Evolutionary conservation across 2,329 filamentous ascomycete species (phyloP).

Genomic region (Aureobasidium mangrovei): DNA sequence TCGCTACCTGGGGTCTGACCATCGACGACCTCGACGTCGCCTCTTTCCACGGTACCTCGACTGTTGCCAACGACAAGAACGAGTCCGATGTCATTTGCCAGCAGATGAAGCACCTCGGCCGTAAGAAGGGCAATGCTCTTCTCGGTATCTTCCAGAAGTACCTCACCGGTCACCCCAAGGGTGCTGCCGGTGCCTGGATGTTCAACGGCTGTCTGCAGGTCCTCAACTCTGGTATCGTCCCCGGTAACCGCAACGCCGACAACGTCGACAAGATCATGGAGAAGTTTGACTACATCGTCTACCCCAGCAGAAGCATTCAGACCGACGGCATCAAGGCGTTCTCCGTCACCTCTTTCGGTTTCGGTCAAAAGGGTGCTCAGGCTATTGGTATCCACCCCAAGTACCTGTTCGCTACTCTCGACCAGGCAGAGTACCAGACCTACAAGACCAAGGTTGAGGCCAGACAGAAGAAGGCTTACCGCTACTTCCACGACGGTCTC

Average conservation of each 20-base stretch:
- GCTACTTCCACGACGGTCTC: conserved; percentile 96
- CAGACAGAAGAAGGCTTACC: conserved; percentile 96
- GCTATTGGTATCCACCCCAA: conserved; percentile 94
- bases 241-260: conserved; percentile 95
- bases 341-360: conserved; percentile 97
- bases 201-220: conserved; percentile 97
- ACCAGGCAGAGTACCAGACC: conserved; percentile 68
- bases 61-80: conserved; percentile 98
- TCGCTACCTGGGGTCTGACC: conserved; percentile 96
- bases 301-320: conserved; percentile 89
- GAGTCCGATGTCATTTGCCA: conserved; percentile 96
- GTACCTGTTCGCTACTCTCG: conserved; percentile 91
- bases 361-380: conserved; percentile 97
- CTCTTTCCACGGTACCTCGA: conserved; percentile 98
- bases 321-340: conserved; percentile 98
- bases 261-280: conserved; percentile 96
- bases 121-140: conserved; percentile 91
- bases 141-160: conserved; percentile 99
- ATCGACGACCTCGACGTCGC: conserved; percentile 92
- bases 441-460: conserved; percentile 86
- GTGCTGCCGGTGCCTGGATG: conserved; percentile 99
- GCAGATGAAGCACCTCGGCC: conserved; percentile 88
- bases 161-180: conserved; percentile 96
- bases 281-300: conserved; percentile 95
- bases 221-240: conserved; percentile 85